Conservation (phyloP, 192 early-diverging fungal species). For the Dissophora ornata region DNA sequence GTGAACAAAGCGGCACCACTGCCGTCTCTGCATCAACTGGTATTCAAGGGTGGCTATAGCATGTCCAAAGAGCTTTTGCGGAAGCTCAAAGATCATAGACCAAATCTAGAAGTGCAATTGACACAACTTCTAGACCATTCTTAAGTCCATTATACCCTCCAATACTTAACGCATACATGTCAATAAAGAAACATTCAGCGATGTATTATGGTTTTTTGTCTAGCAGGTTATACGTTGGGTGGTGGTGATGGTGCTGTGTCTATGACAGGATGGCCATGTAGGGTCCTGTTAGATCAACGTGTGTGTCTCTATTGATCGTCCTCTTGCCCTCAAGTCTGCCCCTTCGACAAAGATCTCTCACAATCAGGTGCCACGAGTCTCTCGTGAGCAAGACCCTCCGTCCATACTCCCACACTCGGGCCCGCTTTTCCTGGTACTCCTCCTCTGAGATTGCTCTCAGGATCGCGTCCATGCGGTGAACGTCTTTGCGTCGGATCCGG, state of each 20-base stretch:
- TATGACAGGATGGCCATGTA: conserved; percentile 4
- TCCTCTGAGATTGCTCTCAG: conserved; percentile 45
- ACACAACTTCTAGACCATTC: conserved; percentile 3
- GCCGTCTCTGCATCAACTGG: conserved; percentile 6
- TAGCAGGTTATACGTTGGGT: too few relatives aligned
- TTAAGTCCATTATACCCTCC: too few relatives aligned
- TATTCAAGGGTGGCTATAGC: conserved; percentile 18
- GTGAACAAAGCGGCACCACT: background rate
- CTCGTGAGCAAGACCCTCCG: conserved; percentile 45
- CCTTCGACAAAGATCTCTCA: conserved; percentile 56
- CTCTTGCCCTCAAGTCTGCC: conserved; percentile 17
- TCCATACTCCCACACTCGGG: conserved; percentile 54
- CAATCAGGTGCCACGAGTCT: conserved; percentile 62
- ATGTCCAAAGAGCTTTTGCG: background rate
- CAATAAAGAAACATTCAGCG: too few relatives aligned
- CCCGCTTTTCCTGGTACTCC: conserved; percentile 53
- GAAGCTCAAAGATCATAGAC: conserved; percentile 6
- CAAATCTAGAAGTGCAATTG: conserved; percentile 14
- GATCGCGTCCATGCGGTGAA: conserved; percentile 50
- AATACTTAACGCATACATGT: too few relatives aligned
- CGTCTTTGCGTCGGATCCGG: conserved; percentile 52
- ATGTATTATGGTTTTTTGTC: too few relatives aligned
- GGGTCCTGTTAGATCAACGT: background rate
- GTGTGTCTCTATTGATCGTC: conserved; percentile 5
- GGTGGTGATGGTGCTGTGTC: too few relatives aligned